Evolutionary conservation across 352 stramenopile genomes (phyloP).

Genomic region (Phytophthora sp.): DNA sequence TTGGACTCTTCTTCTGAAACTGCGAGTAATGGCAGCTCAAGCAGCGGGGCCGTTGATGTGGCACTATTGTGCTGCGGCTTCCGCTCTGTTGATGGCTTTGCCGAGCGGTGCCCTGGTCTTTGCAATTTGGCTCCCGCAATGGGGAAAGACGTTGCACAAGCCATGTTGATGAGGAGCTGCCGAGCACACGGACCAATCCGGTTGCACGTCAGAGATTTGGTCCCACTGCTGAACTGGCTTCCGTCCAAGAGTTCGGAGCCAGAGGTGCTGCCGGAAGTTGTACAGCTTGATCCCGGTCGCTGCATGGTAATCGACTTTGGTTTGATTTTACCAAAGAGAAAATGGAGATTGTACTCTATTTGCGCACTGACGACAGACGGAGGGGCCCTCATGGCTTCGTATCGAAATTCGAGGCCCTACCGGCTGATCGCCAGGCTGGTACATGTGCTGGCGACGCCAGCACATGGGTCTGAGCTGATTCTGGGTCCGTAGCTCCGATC

Average conservation of each 20-base stretch:
- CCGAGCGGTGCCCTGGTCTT: conserved; percentile 37
- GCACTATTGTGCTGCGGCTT: conserved; percentile 9
- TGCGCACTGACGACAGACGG: too few species aligned
- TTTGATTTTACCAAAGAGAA: too few species aligned
- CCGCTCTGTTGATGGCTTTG: conserved; percentile 28
- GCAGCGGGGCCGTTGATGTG: not conserved
- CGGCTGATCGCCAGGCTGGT: too few species aligned
- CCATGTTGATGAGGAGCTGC: conserved; percentile 31
- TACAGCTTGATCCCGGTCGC: too few species aligned
- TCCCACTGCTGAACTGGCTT: conserved; percentile 34
- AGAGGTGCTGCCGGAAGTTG: too few species aligned
- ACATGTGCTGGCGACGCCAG: too few species aligned
- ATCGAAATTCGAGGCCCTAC: too few species aligned
- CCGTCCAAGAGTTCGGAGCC: conserved; percentile 8
- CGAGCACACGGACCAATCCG: conserved; percentile 5
- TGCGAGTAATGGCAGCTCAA: conserved; percentile 3
- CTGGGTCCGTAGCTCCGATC: too few species aligned
- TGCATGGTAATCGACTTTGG: too few species aligned
- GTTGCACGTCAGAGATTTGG: not conserved
- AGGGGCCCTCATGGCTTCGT: too few species aligned
- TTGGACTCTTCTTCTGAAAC: conserved; percentile 18
- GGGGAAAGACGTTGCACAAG: conserved; percentile 15
- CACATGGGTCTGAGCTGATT: too few species aligned
- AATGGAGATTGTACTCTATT: too few species aligned
- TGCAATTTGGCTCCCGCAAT: conserved; percentile 17